Evolutionary conservation across 208 protist species (phyloP).

Genomic region (Acanthamoeba castellanii): DNA sequence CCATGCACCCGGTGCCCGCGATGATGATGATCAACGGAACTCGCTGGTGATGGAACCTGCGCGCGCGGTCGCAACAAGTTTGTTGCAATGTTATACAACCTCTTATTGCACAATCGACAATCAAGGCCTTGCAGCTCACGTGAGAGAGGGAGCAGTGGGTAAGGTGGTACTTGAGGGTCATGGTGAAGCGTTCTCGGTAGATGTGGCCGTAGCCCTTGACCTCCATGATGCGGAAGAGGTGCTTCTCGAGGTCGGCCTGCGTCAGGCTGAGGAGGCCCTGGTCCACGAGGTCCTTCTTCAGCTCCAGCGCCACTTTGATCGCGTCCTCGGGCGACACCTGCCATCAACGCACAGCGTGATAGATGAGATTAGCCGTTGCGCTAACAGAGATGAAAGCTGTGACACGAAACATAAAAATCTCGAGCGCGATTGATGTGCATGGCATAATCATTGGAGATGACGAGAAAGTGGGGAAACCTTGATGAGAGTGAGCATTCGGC

Average conservation of each 20-base stretch:
- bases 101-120: too few relatives aligned
- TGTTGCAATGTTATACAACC: too few relatives aligned
- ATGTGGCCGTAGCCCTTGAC: slow-evolving; percentile 84
- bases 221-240: slow-evolving; percentile 84
- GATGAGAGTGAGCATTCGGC: slow-evolving; percentile 85
- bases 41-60: slow-evolving; percentile 86
- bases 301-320: slow-evolving; percentile 84
- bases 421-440: too few relatives aligned
- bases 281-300: slow-evolving; percentile 89
- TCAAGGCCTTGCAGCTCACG: neutral
- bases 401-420: too few relatives aligned
- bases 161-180: slow-evolving; percentile 79
- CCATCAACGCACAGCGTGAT: neutral
- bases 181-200: slow-evolving; percentile 84
- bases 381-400: too few relatives aligned
- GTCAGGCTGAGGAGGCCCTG: slow-evolving; percentile 80
- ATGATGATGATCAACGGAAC: slow-evolving; percentile 88
- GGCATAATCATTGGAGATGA: too few relatives aligned
- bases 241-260: slow-evolving; percentile 84
- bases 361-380: neutral
- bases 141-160: neutral
- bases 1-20: slow-evolving; percentile 84
- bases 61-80: neutral
- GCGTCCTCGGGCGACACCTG: slow-evolving; percentile 83
- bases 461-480: slow-evolving; percentile 69